Base-by-base conservation (phyloP, 1,139 yeast genomes). In the Pichia sp. region DNA sequence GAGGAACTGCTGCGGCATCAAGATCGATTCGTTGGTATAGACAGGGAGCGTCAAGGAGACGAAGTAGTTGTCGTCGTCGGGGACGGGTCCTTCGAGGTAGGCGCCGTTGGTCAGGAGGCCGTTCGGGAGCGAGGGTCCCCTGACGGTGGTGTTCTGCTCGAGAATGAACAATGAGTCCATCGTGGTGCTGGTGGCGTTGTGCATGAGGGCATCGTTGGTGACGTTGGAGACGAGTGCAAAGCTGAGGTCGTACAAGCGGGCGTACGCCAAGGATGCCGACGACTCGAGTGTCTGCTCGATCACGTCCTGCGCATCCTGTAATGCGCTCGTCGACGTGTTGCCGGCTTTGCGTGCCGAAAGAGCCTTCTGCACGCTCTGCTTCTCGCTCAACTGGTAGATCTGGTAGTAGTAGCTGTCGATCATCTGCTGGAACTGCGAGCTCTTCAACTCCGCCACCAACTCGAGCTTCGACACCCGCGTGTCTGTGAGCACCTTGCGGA, bases 401-500 rank as follows among this genome's bases (percentile, higher is more conserved):
- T 88, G 96, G 65, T 83, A 87, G 63, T 81, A 85, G 23, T 83
- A 70, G 53, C 74, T 77, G 57, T 78, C 78, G 55, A 87, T 70
- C 39, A 81, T 78, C 67, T 88, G 96, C 51, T 76, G 76, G 13
- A 89, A 74, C 66, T 90, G 96, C 0, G 93, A 79, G 0, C 93
- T 80, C 66, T 88, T 89, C 52, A 90, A 72, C 64, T 86, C 87
- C 8, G 96, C 86, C 16, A 89, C 86, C 47, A 87, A 88, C 62
- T 79, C 80, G 40, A 90, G 71, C 53, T 90, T 75, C 58, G 87
- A 93, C 2, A 84, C 80, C 58, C 95, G 74, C 47, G 87, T 70
- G 49, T 76, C 70, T 47, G 82, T 78, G 55, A 85, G 80, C 60
- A 82, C 85, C 26, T 73, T 67, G 18, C 89, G 80, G 64, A 87